Percentiles rank a stretch among this genome's conserved stretches.
Evolutionary conservation across 176 grass and related monocot genomes (phyloP).

Genomic region (Areca catechu): DNA sequence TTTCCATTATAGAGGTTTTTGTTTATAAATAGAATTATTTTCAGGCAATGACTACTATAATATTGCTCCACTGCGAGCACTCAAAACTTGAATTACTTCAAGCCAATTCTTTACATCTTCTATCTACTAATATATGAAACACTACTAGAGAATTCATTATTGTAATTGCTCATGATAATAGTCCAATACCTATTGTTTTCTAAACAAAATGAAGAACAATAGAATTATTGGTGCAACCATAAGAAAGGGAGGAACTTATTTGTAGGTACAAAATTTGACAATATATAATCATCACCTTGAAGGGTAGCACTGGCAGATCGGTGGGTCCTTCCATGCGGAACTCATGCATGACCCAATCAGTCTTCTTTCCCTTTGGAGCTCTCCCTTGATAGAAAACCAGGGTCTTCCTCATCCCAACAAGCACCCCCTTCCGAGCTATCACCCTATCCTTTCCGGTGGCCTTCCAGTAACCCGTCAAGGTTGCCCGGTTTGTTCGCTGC

Average conservation of each 20-base stretch:
- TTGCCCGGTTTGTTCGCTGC: conserved; percentile 68
- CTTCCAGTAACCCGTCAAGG: conserved; percentile 80
- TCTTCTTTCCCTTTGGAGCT: conserved; percentile 89
- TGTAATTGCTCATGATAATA: too few species aligned
- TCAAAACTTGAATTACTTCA: too few species aligned
- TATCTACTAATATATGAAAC: too few species aligned
- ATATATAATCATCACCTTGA: conserved; percentile 33
- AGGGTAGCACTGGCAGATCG: conserved; percentile 5
- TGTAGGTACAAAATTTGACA: neutral
- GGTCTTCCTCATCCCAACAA: conserved; percentile 87
- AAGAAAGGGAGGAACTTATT: neutral
- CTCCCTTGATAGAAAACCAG: conserved; percentile 86
- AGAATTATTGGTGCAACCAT: too few species aligned
- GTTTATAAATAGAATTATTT: too few species aligned
- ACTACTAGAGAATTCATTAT: too few species aligned
- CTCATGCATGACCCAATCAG: conserved; percentile 97
- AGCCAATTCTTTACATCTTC: too few species aligned
- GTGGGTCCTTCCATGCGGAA: conserved; percentile 49
- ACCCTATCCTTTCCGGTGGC: conserved; percentile 76
- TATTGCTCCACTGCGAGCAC: too few species aligned
- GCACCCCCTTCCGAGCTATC: conserved; percentile 20
- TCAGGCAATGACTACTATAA: too few species aligned
- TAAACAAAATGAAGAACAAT: too few species aligned
- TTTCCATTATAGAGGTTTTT: too few species aligned
- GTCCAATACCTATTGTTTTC: too few species aligned